Percentiles rank a stretch among this genome's conserved stretches.
phyloP scores from a whole-genome alignment of 169 alveolate species.

The Plasmodium coatneyi region DNA sequence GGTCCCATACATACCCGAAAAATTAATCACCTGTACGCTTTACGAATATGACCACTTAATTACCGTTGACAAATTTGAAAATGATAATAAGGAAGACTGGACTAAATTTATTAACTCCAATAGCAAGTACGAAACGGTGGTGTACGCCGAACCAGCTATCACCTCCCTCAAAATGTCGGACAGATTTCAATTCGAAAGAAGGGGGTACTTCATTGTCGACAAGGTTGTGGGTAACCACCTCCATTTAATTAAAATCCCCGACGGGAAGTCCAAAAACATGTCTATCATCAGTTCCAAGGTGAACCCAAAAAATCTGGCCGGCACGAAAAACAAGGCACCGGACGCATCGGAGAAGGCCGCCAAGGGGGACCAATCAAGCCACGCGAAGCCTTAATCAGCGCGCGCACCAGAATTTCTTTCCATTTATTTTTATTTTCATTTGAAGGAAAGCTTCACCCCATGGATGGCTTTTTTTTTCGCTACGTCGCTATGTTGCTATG shows the following conservation, averaged over 20 bases:
- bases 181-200: slow-evolving; percentile 96
- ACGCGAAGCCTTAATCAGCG: background rate
- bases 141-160: slow-evolving; percentile 88
- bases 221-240: slow-evolving; percentile 77
- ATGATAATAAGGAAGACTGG: slow-evolving; percentile 89
- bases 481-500: background rate
- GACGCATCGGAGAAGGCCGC: background rate
- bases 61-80: slow-evolving; percentile 92
- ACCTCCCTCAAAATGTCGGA: slow-evolving; percentile 85
- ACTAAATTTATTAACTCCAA: slow-evolving; percentile 84
- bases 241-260: slow-evolving; percentile 94
- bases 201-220: slow-evolving; percentile 97
- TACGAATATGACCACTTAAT: slow-evolving; percentile 96
- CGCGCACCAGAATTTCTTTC: background rate
- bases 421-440: background rate
- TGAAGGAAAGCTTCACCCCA: background rate
- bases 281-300: slow-evolving; percentile 61
- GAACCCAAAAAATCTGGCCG: slow-evolving; percentile 42
- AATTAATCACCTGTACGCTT: slow-evolving; percentile 80
- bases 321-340: slow-evolving; percentile 15
- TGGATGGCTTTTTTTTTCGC: background rate
- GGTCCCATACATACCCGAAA: slow-evolving; percentile 85
- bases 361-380: background rate
- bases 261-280: slow-evolving; percentile 88
- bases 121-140: slow-evolving; percentile 85